These are phyloP conservation scores for Tulasnella sp. DNA, from an alignment of 768 basidiomycete genomes.

Conservation along the genomic window DNA sequence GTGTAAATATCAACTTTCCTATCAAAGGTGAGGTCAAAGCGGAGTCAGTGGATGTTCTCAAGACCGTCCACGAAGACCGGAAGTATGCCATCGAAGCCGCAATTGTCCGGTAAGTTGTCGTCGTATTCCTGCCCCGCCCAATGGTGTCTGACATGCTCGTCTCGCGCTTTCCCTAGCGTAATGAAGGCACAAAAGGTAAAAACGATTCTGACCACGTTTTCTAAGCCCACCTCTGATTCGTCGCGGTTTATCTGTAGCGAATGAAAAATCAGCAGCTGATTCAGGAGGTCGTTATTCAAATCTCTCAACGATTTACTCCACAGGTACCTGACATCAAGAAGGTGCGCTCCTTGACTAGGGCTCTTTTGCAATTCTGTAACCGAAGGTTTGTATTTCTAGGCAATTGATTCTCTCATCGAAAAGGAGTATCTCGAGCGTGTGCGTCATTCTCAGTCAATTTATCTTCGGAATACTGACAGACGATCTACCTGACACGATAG, in stretches of 20 bases:
- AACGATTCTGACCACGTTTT: background rate
- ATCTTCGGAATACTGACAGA: background rate
- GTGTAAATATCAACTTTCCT: slow-evolving; percentile 43
- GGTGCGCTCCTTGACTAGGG: slow-evolving; percentile 40
- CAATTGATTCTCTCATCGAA: slow-evolving; percentile 89
- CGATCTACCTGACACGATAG: background rate
- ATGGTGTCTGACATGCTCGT: background rate
- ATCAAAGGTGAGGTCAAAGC: slow-evolving; percentile 94
- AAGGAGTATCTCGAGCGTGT: slow-evolving; percentile 97
- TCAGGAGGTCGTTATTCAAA: slow-evolving; percentile 84
- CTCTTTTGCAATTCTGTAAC: background rate
- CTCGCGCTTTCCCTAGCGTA: slow-evolving; percentile 47
- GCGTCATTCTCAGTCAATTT: background rate
- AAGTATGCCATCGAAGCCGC: slow-evolving; percentile 44
- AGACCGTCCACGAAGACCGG: slow-evolving; percentile 93
- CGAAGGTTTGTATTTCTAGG: slow-evolving; percentile 37
- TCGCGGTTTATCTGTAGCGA: slow-evolving; percentile 40
- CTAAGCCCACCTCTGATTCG: background rate
- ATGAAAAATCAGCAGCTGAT: slow-evolving; percentile 92
- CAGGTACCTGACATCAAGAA: slow-evolving; percentile 97
- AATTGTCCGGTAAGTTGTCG: slow-evolving; percentile 26
- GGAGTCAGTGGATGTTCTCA: slow-evolving; percentile 82
- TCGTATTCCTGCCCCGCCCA: background rate
- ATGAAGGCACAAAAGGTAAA: slow-evolving; percentile 82
- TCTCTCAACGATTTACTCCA: slow-evolving; percentile 81